Evolutionary conservation across 768 basidiomycete species (phyloP).

Genomic region (Boletus rubroflammeus): DNA sequence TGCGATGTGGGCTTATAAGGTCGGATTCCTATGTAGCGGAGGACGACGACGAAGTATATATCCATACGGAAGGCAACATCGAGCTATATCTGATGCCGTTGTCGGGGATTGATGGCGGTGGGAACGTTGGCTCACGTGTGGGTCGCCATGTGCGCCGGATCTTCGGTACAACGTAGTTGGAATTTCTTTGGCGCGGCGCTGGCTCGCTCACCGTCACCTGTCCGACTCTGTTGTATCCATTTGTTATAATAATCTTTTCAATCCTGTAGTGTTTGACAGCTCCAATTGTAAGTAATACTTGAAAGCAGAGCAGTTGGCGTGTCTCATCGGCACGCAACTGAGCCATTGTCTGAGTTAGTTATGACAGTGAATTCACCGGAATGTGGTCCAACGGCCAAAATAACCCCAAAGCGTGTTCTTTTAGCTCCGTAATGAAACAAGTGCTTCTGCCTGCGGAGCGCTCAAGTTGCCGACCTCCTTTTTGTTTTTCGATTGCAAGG

Average conservation of each 20-base stretch:
- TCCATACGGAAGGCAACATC: conserved; percentile 28
- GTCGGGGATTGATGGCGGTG: conserved; percentile 5
- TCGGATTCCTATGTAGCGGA: conserved; percentile 18
- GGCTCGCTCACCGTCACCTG: conserved; percentile 13
- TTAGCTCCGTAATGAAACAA: conserved; percentile 18
- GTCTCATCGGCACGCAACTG: conserved; percentile 8
- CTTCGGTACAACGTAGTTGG: conserved; percentile 14
- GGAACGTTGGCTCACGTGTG: conserved; percentile 21
- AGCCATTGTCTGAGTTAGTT: conserved; percentile 1
- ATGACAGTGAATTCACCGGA: neutral
- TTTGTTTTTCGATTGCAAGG: conserved; percentile 26
- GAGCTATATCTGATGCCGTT: conserved; percentile 18
- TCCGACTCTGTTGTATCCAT: neutral
- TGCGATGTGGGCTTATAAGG: conserved; percentile 23
- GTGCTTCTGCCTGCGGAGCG: neutral
- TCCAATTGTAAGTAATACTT: neutral
- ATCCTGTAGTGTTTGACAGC: neutral
- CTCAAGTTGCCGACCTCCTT: conserved; percentile 17
- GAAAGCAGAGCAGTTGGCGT: neutral
- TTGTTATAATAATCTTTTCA: too few species aligned
- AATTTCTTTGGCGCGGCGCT: conserved; percentile 4
- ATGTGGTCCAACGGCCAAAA: neutral
- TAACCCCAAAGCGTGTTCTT: conserved; percentile 5
- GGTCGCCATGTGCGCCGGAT: conserved; percentile 30
- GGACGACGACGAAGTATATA: conserved; percentile 28